A percentile compares a stretch with the other conserved stretches of the same genome.
Evolutionary conservation across 768 basidiomycete genomes (phyloP).

Genomic region (Kwoniella pini): DNA sequence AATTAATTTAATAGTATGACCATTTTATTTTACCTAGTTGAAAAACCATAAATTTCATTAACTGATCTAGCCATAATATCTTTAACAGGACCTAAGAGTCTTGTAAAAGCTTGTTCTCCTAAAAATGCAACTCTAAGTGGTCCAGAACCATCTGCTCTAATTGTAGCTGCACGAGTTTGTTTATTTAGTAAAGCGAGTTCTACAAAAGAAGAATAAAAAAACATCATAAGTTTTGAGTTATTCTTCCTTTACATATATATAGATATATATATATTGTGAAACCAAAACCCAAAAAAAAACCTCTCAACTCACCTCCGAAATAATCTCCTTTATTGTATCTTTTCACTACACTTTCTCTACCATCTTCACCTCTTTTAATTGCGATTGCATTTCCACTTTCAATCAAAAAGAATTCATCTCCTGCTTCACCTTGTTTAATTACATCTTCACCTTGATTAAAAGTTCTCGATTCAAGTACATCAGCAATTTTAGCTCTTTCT

Average conservation of each 20-base stretch:
- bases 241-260: no score
- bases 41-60: conserved; percentile 66
- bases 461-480: conserved; percentile 81
- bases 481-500: conserved; percentile 95
- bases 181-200: conserved; percentile 87
- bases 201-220: conserved; percentile 50
- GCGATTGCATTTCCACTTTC: conserved; percentile 90
- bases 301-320: conserved; percentile 76
- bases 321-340: conserved; percentile 87
- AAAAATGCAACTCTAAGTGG: conserved; percentile 91
- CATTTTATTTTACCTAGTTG: conserved; percentile 16
- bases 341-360: conserved; percentile 69
- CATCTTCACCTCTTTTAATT: conserved; percentile 62
- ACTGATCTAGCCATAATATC: conserved; percentile 82
- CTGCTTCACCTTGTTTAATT: conserved; percentile 89
- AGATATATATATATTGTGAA: no score
- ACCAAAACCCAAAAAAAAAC: no score
- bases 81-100: conserved; percentile 84
- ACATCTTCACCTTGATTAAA: conserved; percentile 83
- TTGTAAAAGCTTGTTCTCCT: conserved; percentile 89
- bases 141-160: conserved; percentile 68
- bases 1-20: no score
- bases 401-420: conserved; percentile 96
- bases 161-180: conserved; percentile 93
- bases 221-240: no score